Evolutionary conservation across 73 alveolate genomes (phyloP).

Genomic region (Diophrys appendiculata): DNA sequence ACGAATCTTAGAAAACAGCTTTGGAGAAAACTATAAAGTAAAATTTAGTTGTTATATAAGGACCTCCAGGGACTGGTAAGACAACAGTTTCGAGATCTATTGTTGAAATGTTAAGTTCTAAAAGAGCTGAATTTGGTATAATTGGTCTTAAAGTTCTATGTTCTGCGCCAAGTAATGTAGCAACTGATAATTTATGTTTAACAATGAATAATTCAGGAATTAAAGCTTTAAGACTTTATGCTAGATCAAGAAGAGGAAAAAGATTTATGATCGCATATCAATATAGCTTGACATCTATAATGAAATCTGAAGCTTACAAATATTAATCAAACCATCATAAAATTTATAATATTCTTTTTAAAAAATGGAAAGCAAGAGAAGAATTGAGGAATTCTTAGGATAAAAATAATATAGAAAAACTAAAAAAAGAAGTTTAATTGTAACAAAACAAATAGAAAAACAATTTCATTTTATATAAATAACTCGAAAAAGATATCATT

Average conservation of each 20-base stretch:
- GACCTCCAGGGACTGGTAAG: slow-evolving; percentile 99
- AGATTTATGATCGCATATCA: background rate
- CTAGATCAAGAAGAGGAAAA: background rate
- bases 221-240: background rate
- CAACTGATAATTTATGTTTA: slow-evolving; percentile 97
- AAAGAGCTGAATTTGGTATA: background rate
- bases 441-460: slow-evolving; percentile 89
- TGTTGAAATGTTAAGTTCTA: background rate
- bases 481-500: slow-evolving; percentile 49
- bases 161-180: slow-evolving; percentile 99
- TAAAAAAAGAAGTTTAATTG: too few species aligned
- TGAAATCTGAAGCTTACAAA: too few species aligned
- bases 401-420: too few species aligned
- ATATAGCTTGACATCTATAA: too few species aligned
- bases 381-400: too few species aligned
- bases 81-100: slow-evolving; percentile 86
- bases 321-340: too few species aligned
- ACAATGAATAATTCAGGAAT: slow-evolving; percentile 69
- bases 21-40: background rate
- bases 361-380: too few species aligned
- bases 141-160: slow-evolving; percentile 72
- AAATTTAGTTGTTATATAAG: slow-evolving; percentile 82
- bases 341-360: too few species aligned
- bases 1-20: background rate
- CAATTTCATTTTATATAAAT: slow-evolving; percentile 8